phyloP scores from a whole-genome alignment of 108 stramenopile species.

The Fistulifera solaris region DNA sequence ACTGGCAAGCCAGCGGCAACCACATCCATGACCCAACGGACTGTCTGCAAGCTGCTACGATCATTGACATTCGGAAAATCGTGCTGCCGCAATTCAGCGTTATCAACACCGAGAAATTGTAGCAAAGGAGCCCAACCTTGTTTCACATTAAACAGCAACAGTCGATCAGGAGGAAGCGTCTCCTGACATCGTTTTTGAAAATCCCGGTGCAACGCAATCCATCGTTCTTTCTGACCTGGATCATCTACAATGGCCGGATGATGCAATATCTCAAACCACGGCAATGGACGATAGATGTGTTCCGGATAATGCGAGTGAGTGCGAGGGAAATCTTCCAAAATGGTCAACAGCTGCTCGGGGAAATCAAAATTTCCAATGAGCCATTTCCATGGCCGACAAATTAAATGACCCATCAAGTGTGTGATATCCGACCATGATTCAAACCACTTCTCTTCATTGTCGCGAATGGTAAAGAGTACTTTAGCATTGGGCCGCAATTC shows the following conservation, averaged over 20 bases:
- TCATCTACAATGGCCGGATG: constrained; percentile 13
- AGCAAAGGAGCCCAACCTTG: constrained; percentile 41
- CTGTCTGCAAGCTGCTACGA: background rate
- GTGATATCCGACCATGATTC: constrained; percentile 22
- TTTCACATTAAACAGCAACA: constrained; percentile 33
- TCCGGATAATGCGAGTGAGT: background rate
- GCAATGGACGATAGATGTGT: constrained; percentile 17
- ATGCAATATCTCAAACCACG: constrained; percentile 10
- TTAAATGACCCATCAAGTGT: constrained; percentile 11
- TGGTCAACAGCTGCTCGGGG: background rate
- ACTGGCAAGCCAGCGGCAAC: background rate
- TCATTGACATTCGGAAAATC: constrained; percentile 27
- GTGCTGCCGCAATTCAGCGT: constrained; percentile 6
- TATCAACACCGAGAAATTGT: constrained; percentile 23
- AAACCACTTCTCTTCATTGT: constrained; percentile 17
- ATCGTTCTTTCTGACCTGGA: constrained; percentile 9
- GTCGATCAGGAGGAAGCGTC: constrained; percentile 19
- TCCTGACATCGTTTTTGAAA: constrained; percentile 14
- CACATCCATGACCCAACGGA: background rate
- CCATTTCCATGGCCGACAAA: constrained; percentile 1
- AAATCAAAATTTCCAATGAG: constrained; percentile 2
- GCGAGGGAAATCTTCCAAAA: background rate
- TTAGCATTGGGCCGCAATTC: constrained; percentile 24
- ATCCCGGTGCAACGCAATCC: constrained; percentile 20
- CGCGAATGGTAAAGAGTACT: constrained; percentile 34